phyloP scores from a whole-genome alignment of 2,329 filamentous ascomycete genomes.

The Penicillium sp. region DNA sequence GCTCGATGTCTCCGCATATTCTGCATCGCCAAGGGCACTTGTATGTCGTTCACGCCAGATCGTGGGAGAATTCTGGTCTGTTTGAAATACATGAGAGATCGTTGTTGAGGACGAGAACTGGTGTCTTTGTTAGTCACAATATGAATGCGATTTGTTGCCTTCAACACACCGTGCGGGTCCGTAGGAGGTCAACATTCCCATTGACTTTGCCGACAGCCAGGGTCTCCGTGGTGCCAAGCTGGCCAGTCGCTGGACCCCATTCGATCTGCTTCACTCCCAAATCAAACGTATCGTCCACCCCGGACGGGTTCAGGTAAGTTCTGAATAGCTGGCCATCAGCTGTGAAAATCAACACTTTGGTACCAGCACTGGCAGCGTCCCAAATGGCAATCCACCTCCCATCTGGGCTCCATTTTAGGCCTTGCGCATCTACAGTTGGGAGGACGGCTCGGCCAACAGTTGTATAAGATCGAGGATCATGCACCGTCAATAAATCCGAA shows the following conservation, averaged over 20 bases:
- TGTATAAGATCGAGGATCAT: constrained; percentile 37
- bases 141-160: background rate
- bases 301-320: constrained; percentile 46
- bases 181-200: constrained; percentile 49
- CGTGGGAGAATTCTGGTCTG: constrained; percentile 30
- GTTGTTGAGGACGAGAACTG: constrained; percentile 36
- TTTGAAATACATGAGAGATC: constrained; percentile 35
- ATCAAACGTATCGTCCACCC: constrained; percentile 40
- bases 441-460: constrained; percentile 37
- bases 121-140: constrained; percentile 7
- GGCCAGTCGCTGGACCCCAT: constrained; percentile 47
- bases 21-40: constrained; percentile 29
- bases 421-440: constrained; percentile 56
- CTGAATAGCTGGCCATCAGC: constrained; percentile 59
- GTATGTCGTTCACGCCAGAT: constrained; percentile 37
- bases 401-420: constrained; percentile 59
- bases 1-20: constrained; percentile 40
- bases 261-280: constrained; percentile 53
- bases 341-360: constrained; percentile 55
- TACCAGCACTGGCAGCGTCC: constrained; percentile 53
- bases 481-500: constrained; percentile 40
- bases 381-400: constrained; percentile 59
- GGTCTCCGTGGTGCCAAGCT: constrained; percentile 33
- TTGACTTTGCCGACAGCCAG: constrained; percentile 53
- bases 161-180: constrained; percentile 41